These are phyloP conservation scores for Dictyostelium purpureum DNA, from an alignment of 78 protist species.

Conservation along the genomic window DNA sequence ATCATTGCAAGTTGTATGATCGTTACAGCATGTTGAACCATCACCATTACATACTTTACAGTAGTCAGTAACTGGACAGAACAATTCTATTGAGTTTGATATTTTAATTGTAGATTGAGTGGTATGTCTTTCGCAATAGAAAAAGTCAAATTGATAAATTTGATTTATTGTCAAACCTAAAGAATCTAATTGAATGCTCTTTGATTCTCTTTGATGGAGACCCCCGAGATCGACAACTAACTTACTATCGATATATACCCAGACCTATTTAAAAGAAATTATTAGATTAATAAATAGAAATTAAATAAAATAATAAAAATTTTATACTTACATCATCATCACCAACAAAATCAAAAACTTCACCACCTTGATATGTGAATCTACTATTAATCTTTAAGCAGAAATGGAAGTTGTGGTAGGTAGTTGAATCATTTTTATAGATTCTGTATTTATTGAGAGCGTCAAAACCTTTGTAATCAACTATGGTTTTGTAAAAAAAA, in stretches of 20 bases:
- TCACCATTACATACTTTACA: constrained; percentile 39
- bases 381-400: constrained; percentile 21
- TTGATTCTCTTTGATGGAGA: constrained; percentile 11
- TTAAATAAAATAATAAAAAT: no score
- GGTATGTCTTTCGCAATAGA: constrained; percentile 68
- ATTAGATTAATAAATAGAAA: no score
- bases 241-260: constrained; percentile 42
- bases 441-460: not conserved
- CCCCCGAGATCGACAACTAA: constrained; percentile 75
- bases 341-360: constrained; percentile 47
- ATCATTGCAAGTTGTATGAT: constrained; percentile 6
- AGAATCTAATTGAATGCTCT: not conserved
- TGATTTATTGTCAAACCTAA: constrained; percentile 6
- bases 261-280: not conserved
- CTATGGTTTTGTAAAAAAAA: not conserved
- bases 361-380: constrained; percentile 26
- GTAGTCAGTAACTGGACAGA: not conserved
- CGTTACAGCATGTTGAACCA: not conserved
- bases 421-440: not conserved
- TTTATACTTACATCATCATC: constrained; percentile 74
- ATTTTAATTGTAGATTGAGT: constrained; percentile 22
- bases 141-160: constrained; percentile 39
- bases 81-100: not conserved
- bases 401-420: constrained; percentile 61
- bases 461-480: constrained; percentile 8